These are phyloP conservation scores for Gigaspora rosea DNA, from an alignment of 192 early-diverging fungal species.

Conservation along the genomic window DNA sequence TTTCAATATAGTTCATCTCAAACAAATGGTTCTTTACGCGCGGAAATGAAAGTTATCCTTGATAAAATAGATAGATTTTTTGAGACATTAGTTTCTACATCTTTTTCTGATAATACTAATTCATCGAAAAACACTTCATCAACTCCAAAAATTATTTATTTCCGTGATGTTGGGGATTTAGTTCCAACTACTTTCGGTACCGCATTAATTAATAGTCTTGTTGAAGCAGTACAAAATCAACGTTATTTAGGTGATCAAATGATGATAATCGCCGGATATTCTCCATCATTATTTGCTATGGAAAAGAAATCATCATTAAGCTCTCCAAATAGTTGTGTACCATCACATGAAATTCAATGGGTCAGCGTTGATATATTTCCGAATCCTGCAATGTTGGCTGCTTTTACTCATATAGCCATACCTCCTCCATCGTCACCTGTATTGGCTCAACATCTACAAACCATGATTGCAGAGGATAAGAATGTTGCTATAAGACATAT, in stretches of 20 bases:
- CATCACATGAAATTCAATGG: conserved; percentile 27
- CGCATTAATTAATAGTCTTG: conserved; percentile 43
- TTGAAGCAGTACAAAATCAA: conserved; percentile 46
- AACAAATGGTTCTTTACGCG: conserved; percentile 8
- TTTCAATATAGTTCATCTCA: conserved; percentile 34
- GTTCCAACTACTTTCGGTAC: conserved; percentile 43
- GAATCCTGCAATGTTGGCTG: conserved; percentile 38
- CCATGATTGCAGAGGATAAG: conserved; percentile 41
- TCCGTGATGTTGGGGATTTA: conserved; percentile 51
- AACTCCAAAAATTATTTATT: conserved; percentile 48
- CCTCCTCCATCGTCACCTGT: conserved; percentile 13
- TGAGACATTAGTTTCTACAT: conserved; percentile 40
- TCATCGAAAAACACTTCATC: background rate
- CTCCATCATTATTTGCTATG: conserved; percentile 39
- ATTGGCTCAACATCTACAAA: conserved; percentile 31
- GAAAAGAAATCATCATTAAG: conserved; percentile 4
- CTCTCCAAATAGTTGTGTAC: background rate
- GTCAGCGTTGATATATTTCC: conserved; percentile 30
- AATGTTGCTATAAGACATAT: conserved; percentile 43
- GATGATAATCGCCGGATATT: conserved; percentile 51
- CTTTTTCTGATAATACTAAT: background rate
- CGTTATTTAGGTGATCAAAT: conserved; percentile 45
- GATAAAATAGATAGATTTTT: conserved; percentile 44
- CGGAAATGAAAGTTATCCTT: conserved; percentile 30
- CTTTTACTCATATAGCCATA: conserved; percentile 28